These are phyloP conservation scores for Cetraspora pellucida DNA, from an alignment of 192 early-diverging fungal species.

Conservation along the genomic window DNA sequence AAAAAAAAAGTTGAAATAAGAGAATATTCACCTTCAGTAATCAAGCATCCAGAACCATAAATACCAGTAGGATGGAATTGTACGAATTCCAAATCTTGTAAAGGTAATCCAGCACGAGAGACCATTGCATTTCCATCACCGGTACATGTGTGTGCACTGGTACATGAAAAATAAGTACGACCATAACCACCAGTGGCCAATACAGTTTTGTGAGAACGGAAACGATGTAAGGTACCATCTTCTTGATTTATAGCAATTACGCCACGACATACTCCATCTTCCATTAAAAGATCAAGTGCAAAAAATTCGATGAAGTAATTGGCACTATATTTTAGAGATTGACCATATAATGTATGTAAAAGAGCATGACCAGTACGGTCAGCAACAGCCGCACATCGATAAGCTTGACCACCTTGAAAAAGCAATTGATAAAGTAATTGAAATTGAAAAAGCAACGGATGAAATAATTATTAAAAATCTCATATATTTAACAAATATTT, in stretches of 20 bases:
- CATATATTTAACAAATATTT: neutral
- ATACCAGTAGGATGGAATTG: constrained; percentile 99
- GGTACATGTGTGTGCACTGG: constrained; percentile 97
- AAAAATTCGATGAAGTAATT: constrained; percentile 99
- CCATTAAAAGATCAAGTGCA: constrained; percentile 98
- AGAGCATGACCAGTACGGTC: constrained; percentile 98
- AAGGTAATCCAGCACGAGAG: constrained; percentile 91
- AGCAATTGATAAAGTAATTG: neutral
- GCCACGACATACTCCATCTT: constrained; percentile 95
- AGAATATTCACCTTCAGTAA: constrained; percentile 78
- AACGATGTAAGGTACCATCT: constrained; percentile 97
- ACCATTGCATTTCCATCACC: constrained; percentile 99
- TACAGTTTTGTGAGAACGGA: constrained; percentile 96
- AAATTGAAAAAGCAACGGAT: constrained; percentile 17
- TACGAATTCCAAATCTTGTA: constrained; percentile 98
- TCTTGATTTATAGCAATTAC: constrained; percentile 97
- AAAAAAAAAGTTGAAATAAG: neutral
- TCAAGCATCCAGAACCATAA: constrained; percentile 96
- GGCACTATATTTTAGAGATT: constrained; percentile 93
- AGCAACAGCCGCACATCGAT: constrained; percentile 96
- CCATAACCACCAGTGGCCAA: constrained; percentile 99
- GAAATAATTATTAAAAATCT: constrained; percentile 1
- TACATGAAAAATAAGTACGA: constrained; percentile 98
- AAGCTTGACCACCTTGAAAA: constrained; percentile 84
- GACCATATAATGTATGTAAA: constrained; percentile 97